These are phyloP conservation scores for Colletotrichum viniferum DNA, from an alignment of 2,329 filamentous ascomycete species.

Conservation along the genomic window DNA sequence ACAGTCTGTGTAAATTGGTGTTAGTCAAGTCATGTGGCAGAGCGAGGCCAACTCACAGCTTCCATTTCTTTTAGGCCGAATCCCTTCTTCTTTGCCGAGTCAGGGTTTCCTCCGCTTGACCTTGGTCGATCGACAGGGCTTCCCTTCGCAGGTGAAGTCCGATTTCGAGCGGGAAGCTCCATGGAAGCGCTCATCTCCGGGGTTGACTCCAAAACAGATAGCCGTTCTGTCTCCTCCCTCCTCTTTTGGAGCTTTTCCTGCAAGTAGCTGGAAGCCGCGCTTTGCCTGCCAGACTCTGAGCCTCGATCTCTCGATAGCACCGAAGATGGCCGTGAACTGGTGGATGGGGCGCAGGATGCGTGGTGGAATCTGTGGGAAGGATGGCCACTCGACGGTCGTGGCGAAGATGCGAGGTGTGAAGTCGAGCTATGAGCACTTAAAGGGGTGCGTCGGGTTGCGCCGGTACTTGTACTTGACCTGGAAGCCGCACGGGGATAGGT, in stretches of 20 bases:
- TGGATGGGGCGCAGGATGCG: conserved; percentile 37
- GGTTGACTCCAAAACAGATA: conserved; percentile 37
- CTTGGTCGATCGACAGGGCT: conserved; percentile 40
- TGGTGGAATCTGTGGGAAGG: conserved; percentile 46
- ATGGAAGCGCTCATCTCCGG: conserved; percentile 42
- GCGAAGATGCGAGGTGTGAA: conserved; percentile 41
- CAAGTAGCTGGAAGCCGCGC: conserved; percentile 54
- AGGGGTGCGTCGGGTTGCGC: conserved; percentile 30
- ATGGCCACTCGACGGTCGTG: conserved; percentile 37
- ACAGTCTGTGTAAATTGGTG: conserved; percentile 51
- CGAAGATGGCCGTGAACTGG: conserved; percentile 40
- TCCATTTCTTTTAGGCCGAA: conserved; percentile 73
- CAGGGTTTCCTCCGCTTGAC: conserved; percentile 45
- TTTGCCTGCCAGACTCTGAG: conserved; percentile 43
- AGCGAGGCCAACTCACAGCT: conserved; percentile 45
- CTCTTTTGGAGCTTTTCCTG: conserved; percentile 60
- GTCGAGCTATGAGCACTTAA: conserved; percentile 47
- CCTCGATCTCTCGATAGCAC: conserved; percentile 46
- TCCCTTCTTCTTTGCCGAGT: conserved; percentile 51
- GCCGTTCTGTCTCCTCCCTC: conserved; percentile 51
- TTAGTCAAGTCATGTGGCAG: conserved; percentile 6
- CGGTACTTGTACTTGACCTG: conserved; percentile 42
- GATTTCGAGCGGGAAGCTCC: conserved; percentile 38
- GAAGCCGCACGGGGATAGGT: conserved; percentile 47
- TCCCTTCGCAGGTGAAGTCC: conserved; percentile 44